Percentiles rank a stretch among this genome's conserved stretches.
Conservation (phyloP, 768 basidiomycete genomes). For the Amanita inopinata region DNA sequence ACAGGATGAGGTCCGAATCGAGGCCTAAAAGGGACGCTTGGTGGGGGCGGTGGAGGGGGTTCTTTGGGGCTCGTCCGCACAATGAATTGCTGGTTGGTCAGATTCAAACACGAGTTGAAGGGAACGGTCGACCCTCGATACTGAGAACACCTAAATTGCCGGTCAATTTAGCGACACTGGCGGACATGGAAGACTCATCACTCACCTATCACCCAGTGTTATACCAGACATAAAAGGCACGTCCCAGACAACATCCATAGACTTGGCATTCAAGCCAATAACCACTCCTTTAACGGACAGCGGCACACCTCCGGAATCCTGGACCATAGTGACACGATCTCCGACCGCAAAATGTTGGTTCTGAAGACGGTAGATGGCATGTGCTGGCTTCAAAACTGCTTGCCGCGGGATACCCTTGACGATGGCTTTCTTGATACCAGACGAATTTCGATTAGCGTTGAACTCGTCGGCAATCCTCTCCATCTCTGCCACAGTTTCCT, state of each 20-base stretch:
- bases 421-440: slow-evolving; percentile 80
- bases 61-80: slow-evolving; percentile 58
- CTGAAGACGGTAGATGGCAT: slow-evolving; percentile 82
- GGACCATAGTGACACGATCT: slow-evolving; percentile 93
- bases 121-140: slow-evolving; percentile 88
- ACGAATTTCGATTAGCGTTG: slow-evolving; percentile 45
- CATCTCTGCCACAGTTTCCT: slow-evolving; percentile 75
- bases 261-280: slow-evolving; percentile 75
- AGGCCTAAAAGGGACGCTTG: slow-evolving; percentile 51
- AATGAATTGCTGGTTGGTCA: slow-evolving; percentile 79
- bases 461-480: slow-evolving; percentile 68
- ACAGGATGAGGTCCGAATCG: slow-evolving; percentile 57
- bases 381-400: slow-evolving; percentile 87
- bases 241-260: slow-evolving; percentile 96
- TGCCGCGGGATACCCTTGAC: slow-evolving; percentile 90
- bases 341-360: slow-evolving; percentile 83
- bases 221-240: slow-evolving; percentile 89
- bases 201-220: slow-evolving; percentile 74
- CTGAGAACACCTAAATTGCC: slow-evolving; percentile 62
- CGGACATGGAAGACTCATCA: background rate
- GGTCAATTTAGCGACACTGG: slow-evolving; percentile 5
- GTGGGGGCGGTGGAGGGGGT: slow-evolving; percentile 34
- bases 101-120: slow-evolving; percentile 82
- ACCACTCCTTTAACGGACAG: slow-evolving; percentile 90
- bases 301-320: slow-evolving; percentile 89